Conservation (phyloP, 164 flowering plant genomes). For the Amborella trichopoda region DNA sequence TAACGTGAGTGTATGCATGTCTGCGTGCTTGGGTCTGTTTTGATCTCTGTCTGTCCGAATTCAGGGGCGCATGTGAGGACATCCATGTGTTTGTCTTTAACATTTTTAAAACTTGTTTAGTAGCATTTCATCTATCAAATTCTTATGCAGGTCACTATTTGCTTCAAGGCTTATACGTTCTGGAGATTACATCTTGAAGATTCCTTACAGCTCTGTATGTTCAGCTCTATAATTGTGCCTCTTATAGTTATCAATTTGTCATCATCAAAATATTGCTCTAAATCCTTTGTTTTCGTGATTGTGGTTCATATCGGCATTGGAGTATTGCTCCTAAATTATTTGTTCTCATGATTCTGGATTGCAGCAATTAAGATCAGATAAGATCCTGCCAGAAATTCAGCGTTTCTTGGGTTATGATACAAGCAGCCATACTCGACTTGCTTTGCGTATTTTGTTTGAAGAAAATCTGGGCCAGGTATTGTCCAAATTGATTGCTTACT, state of each 20-base stretch:
- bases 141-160: conserved; percentile 17
- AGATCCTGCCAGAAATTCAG: conserved; percentile 32
- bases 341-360: conserved; percentile 2
- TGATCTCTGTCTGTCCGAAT: too few relatives aligned
- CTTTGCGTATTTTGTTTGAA: conserved; percentile 52
- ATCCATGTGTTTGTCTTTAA: too few relatives aligned
- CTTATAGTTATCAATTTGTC: not conserved
- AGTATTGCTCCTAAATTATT: too few relatives aligned
- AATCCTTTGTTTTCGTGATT: conserved; percentile 1
- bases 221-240: not conserved
- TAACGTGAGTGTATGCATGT: too few relatives aligned
- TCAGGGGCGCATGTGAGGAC: too few relatives aligned
- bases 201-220: conserved; percentile 61
- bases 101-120: too few relatives aligned
- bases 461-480: conserved; percentile 51
- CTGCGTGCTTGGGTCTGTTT: too few relatives aligned
- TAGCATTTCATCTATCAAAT: too few relatives aligned
- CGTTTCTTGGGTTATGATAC: conserved; percentile 31
- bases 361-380: conserved; percentile 63
- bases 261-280: not conserved
- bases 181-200: conserved; percentile 63
- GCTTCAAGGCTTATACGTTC: conserved; percentile 17
- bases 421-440: conserved; percentile 44
- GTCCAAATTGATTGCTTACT: not conserved
- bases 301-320: too few relatives aligned